phyloP scores from a whole-genome alignment of 805 yeast genomes.

The Cephaloascus albidus region DNA sequence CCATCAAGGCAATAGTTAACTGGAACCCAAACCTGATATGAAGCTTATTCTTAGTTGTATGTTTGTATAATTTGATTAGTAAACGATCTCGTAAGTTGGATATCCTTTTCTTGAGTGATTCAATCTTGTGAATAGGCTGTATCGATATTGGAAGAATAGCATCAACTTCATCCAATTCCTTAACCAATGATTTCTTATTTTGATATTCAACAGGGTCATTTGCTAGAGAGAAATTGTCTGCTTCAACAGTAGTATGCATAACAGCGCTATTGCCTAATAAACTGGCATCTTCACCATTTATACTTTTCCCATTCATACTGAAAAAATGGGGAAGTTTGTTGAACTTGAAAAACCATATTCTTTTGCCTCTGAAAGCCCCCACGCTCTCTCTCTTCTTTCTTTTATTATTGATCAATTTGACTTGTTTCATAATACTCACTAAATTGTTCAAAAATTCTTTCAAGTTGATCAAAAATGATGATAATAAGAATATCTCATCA shows the following conservation, averaged over 20 bases:
- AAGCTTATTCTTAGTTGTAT: constrained; percentile 6
- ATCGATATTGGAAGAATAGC: background rate
- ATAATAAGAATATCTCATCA: constrained; percentile 39
- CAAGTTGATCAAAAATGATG: constrained; percentile 39
- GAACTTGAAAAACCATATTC: constrained; percentile 28
- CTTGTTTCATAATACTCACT: constrained; percentile 18
- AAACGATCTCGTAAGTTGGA: background rate
- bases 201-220: too few species aligned
- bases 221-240: background rate
- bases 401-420: constrained; percentile 15
- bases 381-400: constrained; percentile 19
- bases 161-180: background rate
- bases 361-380: constrained; percentile 24
- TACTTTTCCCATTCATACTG: too few species aligned
- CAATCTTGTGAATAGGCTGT: background rate
- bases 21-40: constrained; percentile 39
- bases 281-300: background rate
- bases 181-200: background rate
- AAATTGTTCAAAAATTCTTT: constrained; percentile 25
- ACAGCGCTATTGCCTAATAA: background rate
- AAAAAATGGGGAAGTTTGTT: background rate
- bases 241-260: background rate
- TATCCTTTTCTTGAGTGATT: background rate
- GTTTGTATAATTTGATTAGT: background rate
- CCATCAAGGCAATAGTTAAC: constrained; percentile 31